Percentiles rank a stretch among this genome's conserved stretches.
Evolutionary conservation across 2,329 filamentous ascomycete genomes (phyloP).

Genomic region (Coniochaeta pulveracea): DNA sequence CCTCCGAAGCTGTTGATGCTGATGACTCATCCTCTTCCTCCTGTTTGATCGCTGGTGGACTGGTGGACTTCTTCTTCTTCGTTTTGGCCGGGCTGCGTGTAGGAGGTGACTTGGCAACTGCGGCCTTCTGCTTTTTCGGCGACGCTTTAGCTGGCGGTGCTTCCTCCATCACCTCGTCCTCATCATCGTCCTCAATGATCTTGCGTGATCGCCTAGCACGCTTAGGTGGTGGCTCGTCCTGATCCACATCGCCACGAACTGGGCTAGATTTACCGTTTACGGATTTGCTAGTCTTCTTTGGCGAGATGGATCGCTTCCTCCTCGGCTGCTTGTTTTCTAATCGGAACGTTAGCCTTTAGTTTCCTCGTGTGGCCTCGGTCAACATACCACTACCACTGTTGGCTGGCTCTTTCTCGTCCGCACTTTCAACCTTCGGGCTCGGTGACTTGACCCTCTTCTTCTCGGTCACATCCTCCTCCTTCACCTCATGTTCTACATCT

Average conservation of each 20-base stretch:
- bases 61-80: slow-evolving; percentile 14
- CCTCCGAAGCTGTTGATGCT: slow-evolving; percentile 33
- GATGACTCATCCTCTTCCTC: slow-evolving; percentile 33
- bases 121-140: slow-evolving; percentile 16
- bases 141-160: slow-evolving; percentile 12
- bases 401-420: slow-evolving; percentile 1
- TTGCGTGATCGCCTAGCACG: slow-evolving; percentile 34
- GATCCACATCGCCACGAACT: slow-evolving; percentile 38
- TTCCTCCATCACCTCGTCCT: slow-evolving; percentile 28
- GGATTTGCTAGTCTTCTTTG: slow-evolving; percentile 16
- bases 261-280: slow-evolving; percentile 21
- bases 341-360: slow-evolving; percentile 1
- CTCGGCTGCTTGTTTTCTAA: slow-evolving; percentile 35
- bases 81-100: slow-evolving; percentile 10
- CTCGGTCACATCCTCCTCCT: neutral
- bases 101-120: slow-evolving; percentile 15
- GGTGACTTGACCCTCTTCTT: slow-evolving; percentile 1
- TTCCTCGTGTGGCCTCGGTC: slow-evolving; percentile 9
- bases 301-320: slow-evolving; percentile 13
- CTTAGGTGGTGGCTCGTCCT: slow-evolving; percentile 51
- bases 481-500: neutral
- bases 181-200: slow-evolving; percentile 41
- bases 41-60: slow-evolving; percentile 20
- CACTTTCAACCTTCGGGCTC: slow-evolving; percentile 7
- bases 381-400: slow-evolving; percentile 1